Conservation (phyloP, 441 rosid species). For the Arabidopsis lyrata region DNA sequence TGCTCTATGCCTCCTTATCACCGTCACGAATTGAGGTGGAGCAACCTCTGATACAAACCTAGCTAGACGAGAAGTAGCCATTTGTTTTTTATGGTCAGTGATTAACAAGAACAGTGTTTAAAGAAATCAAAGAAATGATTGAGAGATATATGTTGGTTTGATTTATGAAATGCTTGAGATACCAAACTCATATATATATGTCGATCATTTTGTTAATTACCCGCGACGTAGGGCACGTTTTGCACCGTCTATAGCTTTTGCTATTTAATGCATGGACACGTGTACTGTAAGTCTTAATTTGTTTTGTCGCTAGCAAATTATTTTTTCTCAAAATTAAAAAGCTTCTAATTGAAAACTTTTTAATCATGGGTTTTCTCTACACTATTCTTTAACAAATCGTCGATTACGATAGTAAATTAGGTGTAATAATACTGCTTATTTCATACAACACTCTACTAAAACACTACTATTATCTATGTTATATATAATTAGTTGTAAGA, state of each 20-base stretch:
- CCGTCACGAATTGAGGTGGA: slow-evolving; percentile 83
- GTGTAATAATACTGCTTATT: not conserved
- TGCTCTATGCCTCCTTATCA: slow-evolving; percentile 71
- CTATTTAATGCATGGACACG: slow-evolving; percentile 48
- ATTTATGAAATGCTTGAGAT: slow-evolving; percentile 37
- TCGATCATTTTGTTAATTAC: slow-evolving; percentile 40
- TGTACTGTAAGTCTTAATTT: slow-evolving; percentile 20
- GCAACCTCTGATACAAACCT: slow-evolving; percentile 84
- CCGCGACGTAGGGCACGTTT: slow-evolving; percentile 50
- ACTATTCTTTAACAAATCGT: not conserved
- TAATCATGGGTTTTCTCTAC: not conserved
- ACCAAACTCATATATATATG: slow-evolving; percentile 37
- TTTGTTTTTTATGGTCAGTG: slow-evolving; percentile 18
- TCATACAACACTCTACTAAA: not conserved
- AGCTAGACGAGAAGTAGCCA: slow-evolving; percentile 76
- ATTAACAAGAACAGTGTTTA: not conserved
- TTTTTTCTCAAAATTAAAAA: not conserved
- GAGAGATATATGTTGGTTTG: slow-evolving; percentile 38
- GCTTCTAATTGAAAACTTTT: not conserved
- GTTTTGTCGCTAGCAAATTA: not conserved
- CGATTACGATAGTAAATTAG: not conserved
- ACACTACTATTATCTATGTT: not conserved
- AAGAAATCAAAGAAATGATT: not conserved
- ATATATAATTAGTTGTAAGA: no score
- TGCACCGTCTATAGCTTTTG: slow-evolving; percentile 63